Evolutionary conservation across 371 early-diverging fungal genomes (phyloP), one percentile per base, ranked within the genome.

Genomic region (Globomyces sp.): DNA sequence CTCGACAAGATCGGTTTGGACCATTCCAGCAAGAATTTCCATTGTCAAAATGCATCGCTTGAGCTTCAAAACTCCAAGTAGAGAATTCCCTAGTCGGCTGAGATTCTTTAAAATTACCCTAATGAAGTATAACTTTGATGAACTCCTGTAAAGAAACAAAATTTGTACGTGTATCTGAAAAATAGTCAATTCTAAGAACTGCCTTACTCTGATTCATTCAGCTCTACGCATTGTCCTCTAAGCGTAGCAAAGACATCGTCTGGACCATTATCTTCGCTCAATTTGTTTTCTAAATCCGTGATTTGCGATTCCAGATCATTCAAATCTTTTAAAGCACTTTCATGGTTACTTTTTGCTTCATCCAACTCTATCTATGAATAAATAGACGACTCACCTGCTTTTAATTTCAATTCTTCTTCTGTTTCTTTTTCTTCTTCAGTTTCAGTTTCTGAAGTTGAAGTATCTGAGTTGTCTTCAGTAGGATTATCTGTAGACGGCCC

Each of bases 1-100:
- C 74, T 65, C 67, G 59, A 44, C 86, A 76, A 1, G 89, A 88
- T 53, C 98, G 84, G 43, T 86, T 82, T 0, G 96, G 96, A 0
- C 96, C 98, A 67, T 95, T 92, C 96, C 98, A 96, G 79, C 98
- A 97, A 57, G 81, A 78, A 2, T 82, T 75, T 43, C 98, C 98
- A 51, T 83, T 78, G 5, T 71, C 75, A 71, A 90, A 93, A 5
- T 11, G 36, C 58, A 58, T 58, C 36, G n/a, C 5, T 5, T 46
- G 8, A 13, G 42, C 58, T 2, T 58, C 46, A 5, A 13, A 34
- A 46, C 39, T 36, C 58, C 58, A 58, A 9, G 40, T 24, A 24
- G 24, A 24, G 24, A 24, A 24, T 24, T 24, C 24, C 0, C 24
- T 24, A 24, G 24, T 24, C 24, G 24, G 24, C 24, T 24, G 24